Conservation (phyloP, 495 filamentous ascomycete genomes). For the Thermochaetoides thermophila region DNA sequence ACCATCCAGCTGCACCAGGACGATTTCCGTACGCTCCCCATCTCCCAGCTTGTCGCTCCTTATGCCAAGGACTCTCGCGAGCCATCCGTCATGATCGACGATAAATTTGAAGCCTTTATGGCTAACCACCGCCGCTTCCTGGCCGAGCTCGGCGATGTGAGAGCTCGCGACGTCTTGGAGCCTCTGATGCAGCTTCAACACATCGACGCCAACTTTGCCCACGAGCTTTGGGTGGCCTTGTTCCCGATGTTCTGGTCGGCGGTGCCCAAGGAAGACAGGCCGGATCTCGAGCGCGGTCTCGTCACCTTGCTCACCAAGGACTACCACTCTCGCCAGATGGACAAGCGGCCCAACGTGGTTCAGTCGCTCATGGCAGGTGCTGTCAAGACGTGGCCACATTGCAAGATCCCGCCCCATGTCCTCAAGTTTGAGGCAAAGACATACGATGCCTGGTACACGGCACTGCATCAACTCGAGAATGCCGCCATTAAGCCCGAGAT, state of each 20-base stretch:
- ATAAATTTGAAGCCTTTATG: slow-evolving; percentile 68
- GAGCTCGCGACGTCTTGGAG: slow-evolving; percentile 72
- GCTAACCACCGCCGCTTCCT: slow-evolving; percentile 66
- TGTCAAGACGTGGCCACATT: slow-evolving; percentile 63
- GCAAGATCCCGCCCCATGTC: slow-evolving; percentile 87
- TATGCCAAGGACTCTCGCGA: slow-evolving; percentile 61
- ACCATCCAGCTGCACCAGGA: slow-evolving; percentile 60
- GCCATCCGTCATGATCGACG: slow-evolving; percentile 59
- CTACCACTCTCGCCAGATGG: slow-evolving; percentile 84
- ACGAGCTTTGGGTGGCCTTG: slow-evolving; percentile 76
- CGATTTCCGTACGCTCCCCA: slow-evolving; percentile 63
- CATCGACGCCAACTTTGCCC: slow-evolving; percentile 59
- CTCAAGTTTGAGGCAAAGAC: slow-evolving; percentile 84
- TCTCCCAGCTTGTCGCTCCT: slow-evolving; percentile 52
- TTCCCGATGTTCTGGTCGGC: slow-evolving; percentile 93
- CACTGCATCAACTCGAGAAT: slow-evolving; percentile 70
- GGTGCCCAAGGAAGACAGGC: slow-evolving; percentile 69
- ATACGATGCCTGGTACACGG: slow-evolving; percentile 92
- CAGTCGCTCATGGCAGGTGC: slow-evolving; percentile 78
- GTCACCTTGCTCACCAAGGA: slow-evolving; percentile 81
- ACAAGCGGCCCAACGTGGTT: slow-evolving; percentile 87
- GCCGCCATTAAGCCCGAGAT: slow-evolving; percentile 66
- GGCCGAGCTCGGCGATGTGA: slow-evolving; percentile 66
- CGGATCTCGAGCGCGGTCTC: slow-evolving; percentile 81
- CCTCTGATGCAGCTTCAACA: slow-evolving; percentile 93